Base-by-base conservation (phyloP, 2,329 filamentous ascomycete genomes). In the Orbilia javanica region DNA sequence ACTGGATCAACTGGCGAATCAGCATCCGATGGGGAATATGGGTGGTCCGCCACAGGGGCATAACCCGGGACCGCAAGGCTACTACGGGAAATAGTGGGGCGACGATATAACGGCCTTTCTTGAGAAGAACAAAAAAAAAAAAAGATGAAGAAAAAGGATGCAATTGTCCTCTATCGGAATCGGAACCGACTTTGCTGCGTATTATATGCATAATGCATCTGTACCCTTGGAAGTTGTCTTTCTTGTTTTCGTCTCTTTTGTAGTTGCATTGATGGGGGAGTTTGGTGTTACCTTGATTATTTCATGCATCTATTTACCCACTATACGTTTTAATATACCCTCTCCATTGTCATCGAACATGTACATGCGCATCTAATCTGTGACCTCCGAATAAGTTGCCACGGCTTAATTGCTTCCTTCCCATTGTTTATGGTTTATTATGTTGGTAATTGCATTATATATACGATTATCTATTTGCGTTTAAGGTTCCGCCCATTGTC, bases 1-100 rank as follows among this genome's bases (percentile, higher is more conserved):
- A 27, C 64, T 79, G 3, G 63, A 79, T 18, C 68, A 74, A 20
- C 18, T 79, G 8, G 69, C 75, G 69, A 72, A 78, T 44, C 62
- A 72, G 53, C 53, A 57, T 53, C 53, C 31, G 20, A 79, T 73
- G 75, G 52, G 65, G 8, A 57, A 57, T 53, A 31, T 73, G 39
- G 65, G 67, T 27, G 36, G 44, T 25, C 25, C 60, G n/a, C 75
- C 50, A 20, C 66, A 68, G 2, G 63, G 62, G 8, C 34, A 73
- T 20, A 60, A 69, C 44, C 75, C 68, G 15, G 55, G 55, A 27
- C 63, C 69, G 18, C 69, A 79, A 22, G 75, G 69, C 0, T 79
- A 79, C 48, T 79, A 79, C 15, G 75, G 68, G 13, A 79, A 79
- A 46, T 79, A 73, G 42, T 0, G 44, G 25, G 27, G 6, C 22